phyloP scores from a whole-genome alignment of 106 monocot genomes.

The Dioscorea zingiberensis region DNA sequence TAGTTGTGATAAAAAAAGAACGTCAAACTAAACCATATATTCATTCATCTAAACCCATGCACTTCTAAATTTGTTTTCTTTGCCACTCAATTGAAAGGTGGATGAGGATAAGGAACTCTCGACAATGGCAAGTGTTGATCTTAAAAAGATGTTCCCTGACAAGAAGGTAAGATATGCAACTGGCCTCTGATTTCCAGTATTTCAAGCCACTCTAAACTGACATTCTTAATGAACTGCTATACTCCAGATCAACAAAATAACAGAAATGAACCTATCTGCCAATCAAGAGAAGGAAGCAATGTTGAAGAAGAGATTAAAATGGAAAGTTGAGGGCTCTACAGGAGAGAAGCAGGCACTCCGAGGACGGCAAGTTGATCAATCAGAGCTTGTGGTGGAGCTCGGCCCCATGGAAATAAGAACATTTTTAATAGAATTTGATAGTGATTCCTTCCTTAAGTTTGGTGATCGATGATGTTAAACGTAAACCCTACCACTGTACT shows the following conservation, averaged over 20 bases:
- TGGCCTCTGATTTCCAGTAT: no score
- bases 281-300: constrained; percentile 80
- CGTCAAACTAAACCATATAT: no score
- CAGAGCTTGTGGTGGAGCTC: constrained; percentile 68
- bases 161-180: constrained; percentile 52
- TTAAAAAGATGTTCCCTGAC: constrained; percentile 69
- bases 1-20: no score
- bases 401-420: constrained; percentile 97
- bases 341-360: constrained; percentile 21
- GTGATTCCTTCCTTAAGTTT: no score
- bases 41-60: neutral
- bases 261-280: constrained; percentile 73
- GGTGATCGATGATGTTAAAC: no score
- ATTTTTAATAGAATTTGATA: constrained; percentile 41
- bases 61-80: neutral
- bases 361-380: constrained; percentile 61
- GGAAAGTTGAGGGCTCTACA: constrained; percentile 48
- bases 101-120: constrained; percentile 90
- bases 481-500: no score
- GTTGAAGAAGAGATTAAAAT: constrained; percentile 79
- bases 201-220: neutral
- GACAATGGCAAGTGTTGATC: constrained; percentile 53
- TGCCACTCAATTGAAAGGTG: constrained; percentile 24
- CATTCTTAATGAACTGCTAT: neutral
- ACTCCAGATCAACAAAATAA: constrained; percentile 62